phyloP scores from a whole-genome alignment of 2,329 filamentous ascomycete genomes.

The Fusarium compactum region DNA sequence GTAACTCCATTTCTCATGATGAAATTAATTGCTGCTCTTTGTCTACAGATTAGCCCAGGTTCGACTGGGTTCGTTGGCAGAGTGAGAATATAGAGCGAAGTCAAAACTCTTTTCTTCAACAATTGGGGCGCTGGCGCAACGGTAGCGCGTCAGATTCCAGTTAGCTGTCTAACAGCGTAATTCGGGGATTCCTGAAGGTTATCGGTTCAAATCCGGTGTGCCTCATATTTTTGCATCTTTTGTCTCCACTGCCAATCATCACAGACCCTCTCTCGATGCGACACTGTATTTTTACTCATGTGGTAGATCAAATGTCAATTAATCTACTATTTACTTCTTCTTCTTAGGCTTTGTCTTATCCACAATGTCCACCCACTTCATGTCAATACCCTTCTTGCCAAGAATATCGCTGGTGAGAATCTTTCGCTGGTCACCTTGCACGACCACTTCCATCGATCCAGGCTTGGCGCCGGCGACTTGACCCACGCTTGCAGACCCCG shows the following conservation, averaged over 20 bases:
- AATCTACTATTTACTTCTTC: constrained; percentile 23
- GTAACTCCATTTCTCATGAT: background rate
- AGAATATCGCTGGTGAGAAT: constrained; percentile 31
- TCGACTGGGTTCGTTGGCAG: no score
- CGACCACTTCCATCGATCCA: constrained; percentile 39
- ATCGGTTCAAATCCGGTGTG: constrained; percentile 27
- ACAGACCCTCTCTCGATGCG: background rate
- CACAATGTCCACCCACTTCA: constrained; percentile 41
- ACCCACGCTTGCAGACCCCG: constrained; percentile 40
- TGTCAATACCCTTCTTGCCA: constrained; percentile 26
- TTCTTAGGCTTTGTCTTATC: constrained; percentile 42
- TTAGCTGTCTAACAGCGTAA: no score
- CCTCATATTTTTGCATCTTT: constrained; percentile 16
- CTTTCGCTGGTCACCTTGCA: constrained; percentile 42
- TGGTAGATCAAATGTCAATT: background rate
- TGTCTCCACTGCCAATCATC: rapidly evolving
- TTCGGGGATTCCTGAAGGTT: constrained; percentile 24
- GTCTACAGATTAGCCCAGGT: background rate
- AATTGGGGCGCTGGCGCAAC: constrained; percentile 25
- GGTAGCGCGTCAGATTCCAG: constrained; percentile 34
- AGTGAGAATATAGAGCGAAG: background rate
- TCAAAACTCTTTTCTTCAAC: rapidly evolving
- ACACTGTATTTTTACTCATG: background rate
- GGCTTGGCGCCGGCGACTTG: constrained; percentile 40
- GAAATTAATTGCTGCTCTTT: background rate